phyloP scores from a whole-genome alignment of 2,329 filamentous ascomycete species.

The Pyrenochaeta sp. region DNA sequence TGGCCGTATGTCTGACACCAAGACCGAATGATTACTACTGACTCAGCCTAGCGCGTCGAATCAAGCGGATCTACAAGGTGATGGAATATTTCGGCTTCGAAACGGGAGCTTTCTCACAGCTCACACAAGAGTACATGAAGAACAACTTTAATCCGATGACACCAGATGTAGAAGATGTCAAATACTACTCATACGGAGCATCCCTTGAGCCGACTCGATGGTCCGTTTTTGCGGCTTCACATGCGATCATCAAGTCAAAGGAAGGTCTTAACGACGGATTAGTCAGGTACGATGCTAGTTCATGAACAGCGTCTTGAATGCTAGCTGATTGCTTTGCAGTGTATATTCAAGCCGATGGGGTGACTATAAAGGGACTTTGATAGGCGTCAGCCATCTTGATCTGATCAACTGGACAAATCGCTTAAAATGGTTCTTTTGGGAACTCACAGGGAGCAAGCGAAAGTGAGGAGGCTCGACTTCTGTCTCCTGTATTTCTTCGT shows the following conservation, averaged over 20 bases:
- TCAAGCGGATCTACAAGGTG: constrained; percentile 64
- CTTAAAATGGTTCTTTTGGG: constrained; percentile 66
- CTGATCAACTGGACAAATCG: constrained; percentile 73
- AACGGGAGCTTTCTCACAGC: constrained; percentile 68
- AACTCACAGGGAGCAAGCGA: constrained; percentile 63
- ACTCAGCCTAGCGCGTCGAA: constrained; percentile 49
- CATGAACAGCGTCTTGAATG: background rate
- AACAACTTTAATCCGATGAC: constrained; percentile 67
- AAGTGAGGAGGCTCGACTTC: constrained; percentile 50
- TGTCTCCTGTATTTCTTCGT: background rate
- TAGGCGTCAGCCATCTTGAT: constrained; percentile 71
- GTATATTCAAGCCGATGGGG: constrained; percentile 69
- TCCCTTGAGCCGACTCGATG: constrained; percentile 63
- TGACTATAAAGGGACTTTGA: constrained; percentile 68
- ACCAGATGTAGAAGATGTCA: constrained; percentile 62
- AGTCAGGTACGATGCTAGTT: constrained; percentile 57
- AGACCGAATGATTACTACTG: constrained; percentile 15
- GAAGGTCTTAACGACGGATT: constrained; percentile 71
- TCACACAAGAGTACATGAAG: constrained; percentile 66
- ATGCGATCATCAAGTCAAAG: constrained; percentile 61
- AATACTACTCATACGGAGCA: constrained; percentile 72
- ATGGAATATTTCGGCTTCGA: constrained; percentile 64
- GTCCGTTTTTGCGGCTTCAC: constrained; percentile 65
- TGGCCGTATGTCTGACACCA: constrained; percentile 56
- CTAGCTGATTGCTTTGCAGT: constrained; percentile 35